Evolutionary conservation across 495 filamentous ascomycete genomes (phyloP).

Genomic region (Neurospora sp.): DNA sequence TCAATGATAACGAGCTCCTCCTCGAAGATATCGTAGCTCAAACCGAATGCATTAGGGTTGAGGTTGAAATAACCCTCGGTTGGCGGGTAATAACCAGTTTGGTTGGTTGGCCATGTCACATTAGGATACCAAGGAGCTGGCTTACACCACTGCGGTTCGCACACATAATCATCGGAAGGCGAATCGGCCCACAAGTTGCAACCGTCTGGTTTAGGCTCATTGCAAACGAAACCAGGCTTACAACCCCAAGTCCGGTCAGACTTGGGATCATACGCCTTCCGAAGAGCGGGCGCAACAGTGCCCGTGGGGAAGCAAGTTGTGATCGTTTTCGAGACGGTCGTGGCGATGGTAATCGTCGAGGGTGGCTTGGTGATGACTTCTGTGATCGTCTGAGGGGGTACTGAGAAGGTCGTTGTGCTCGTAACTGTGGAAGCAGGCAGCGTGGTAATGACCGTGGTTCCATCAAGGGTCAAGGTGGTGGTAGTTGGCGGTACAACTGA

Average conservation of each 20-base stretch:
- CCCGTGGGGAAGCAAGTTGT: conserved; percentile 22
- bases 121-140: conserved; percentile 27
- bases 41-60: conserved; percentile 50
- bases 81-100: conserved; percentile 41
- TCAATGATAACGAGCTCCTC: conserved; percentile 11
- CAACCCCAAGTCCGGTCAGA: conserved; percentile 50
- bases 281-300: conserved; percentile 1
- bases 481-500: conserved; percentile 12
- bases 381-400: neutral
- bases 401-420: conserved; percentile 1
- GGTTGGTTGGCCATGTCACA: conserved; percentile 32
- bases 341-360: conserved; percentile 7
- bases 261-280: neutral
- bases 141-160: conserved; percentile 46
- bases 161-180: conserved; percentile 43
- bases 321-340: conserved; percentile 18
- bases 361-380: conserved; percentile 12
- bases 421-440: conserved; percentile 19
- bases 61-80: conserved; percentile 53
- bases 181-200: conserved; percentile 47
- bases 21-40: conserved; percentile 52
- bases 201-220: conserved; percentile 29
- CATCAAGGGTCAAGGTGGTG: conserved; percentile 13
- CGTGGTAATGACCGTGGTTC: conserved; percentile 16
- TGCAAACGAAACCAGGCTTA: conserved; percentile 51